Conservation (phyloP, 257 asterid genomes). For the Anisodus tanguticus region DNA sequence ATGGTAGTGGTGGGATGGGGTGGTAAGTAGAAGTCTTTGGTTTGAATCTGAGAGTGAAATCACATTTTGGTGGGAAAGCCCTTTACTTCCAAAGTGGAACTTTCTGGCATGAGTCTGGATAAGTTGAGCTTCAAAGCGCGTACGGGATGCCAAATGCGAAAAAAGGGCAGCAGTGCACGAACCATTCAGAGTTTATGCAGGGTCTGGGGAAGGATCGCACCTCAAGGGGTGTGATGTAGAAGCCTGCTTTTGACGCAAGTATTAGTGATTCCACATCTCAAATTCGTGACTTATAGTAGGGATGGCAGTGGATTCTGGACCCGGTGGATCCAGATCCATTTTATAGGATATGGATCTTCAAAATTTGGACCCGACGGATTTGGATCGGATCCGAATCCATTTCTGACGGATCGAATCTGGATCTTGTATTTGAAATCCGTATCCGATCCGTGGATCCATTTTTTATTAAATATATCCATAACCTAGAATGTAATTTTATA, state of each 20-base stretch:
- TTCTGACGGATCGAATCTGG: too few relatives aligned
- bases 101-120: neutral
- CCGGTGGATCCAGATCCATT: too few relatives aligned
- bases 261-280: neutral
- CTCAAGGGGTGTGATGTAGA: neutral
- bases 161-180: neutral
- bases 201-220: neutral
- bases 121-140: neutral
- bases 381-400: too few relatives aligned
- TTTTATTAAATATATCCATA: too few relatives aligned
- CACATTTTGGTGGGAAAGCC: neutral
- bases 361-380: too few relatives aligned
- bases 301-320: too few relatives aligned
- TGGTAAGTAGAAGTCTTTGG: neutral
- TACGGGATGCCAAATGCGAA: neutral
- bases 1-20: neutral
- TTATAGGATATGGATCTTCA: too few relatives aligned
- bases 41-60: neutral
- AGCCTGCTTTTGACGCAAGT: neutral
- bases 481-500: too few relatives aligned
- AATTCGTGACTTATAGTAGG: neutral
- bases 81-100: neutral
- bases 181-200: neutral
- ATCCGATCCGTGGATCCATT: too few relatives aligned
- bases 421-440: too few relatives aligned